These are phyloP conservation scores for Colletotrichum lindemuthianum DNA, from an alignment of 2,329 filamentous ascomycete species.

Conservation along the genomic window DNA sequence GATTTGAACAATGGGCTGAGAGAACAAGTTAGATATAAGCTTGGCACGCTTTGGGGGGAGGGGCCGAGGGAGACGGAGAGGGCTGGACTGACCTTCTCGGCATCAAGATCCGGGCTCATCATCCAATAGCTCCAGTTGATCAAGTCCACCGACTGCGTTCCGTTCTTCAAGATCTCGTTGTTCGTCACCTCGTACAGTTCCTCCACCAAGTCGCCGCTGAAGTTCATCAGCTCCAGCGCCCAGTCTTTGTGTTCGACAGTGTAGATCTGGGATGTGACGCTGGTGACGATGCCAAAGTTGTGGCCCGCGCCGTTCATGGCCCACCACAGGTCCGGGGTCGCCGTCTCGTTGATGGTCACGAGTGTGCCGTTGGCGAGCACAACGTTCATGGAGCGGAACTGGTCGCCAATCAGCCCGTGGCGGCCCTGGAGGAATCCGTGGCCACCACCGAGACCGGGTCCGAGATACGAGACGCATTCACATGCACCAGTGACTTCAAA, in stretches of 20 bases:
- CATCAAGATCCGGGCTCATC: constrained; percentile 50
- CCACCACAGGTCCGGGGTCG: constrained; percentile 64
- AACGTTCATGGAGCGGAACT: constrained; percentile 60
- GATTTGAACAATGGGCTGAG: constrained; percentile 51
- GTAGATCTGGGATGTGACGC: constrained; percentile 50
- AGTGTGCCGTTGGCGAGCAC: constrained; percentile 60
- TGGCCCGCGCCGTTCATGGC: constrained; percentile 65
- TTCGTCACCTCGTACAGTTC: constrained; percentile 45
- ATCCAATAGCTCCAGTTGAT: constrained; percentile 62
- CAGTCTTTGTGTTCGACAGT: constrained; percentile 43
- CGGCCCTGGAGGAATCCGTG: constrained; percentile 64
- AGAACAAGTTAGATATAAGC: not conserved
- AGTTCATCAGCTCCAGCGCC: constrained; percentile 55
- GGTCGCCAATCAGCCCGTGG: constrained; percentile 63
- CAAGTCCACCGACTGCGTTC: constrained; percentile 53
- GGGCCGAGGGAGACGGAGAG: not conserved
- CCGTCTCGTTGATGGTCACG: constrained; percentile 45
- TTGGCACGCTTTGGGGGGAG: not conserved
- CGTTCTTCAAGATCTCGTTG: constrained; percentile 44
- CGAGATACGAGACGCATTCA: constrained; percentile 60
- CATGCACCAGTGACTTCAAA: constrained; percentile 54
- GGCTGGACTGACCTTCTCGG: constrained; percentile 34
- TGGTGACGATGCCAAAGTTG: constrained; percentile 68
- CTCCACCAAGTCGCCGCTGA: constrained; percentile 59
- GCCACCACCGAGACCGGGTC: constrained; percentile 65